These are phyloP conservation scores for Thuidium tamariscinum DNA, from an alignment of 225 moss, liverwort and hornwort species.

Conservation along the genomic window DNA sequence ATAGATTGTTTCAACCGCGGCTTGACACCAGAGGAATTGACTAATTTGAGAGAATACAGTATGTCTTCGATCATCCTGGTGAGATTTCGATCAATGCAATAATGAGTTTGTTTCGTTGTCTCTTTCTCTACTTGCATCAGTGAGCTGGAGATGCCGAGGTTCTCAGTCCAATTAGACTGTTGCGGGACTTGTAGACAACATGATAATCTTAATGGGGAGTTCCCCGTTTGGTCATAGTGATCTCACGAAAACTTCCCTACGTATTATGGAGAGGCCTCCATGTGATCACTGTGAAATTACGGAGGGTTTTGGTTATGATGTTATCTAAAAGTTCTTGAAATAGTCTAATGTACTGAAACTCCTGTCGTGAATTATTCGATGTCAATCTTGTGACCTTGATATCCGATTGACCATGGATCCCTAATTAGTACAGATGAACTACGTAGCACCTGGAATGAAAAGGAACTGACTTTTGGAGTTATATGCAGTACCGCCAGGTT, in stretches of 20 bases:
- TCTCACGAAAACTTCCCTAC: background rate
- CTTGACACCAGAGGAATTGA: constrained; percentile 54
- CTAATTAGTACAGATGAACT: background rate
- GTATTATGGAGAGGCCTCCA: background rate
- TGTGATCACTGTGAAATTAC: background rate
- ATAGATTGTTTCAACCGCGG: constrained; percentile 66
- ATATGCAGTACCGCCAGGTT: constrained; percentile 63
- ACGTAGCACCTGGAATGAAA: background rate
- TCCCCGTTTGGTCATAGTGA: background rate
- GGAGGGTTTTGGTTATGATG: background rate
- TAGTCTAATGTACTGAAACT: background rate
- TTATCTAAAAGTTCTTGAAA: background rate
- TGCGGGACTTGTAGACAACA: background rate
- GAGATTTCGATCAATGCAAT: constrained; percentile 34
- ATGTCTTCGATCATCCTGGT: constrained; percentile 80
- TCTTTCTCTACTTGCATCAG: background rate
- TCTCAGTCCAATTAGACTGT: background rate
- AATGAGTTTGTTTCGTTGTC: background rate
- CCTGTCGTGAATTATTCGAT: background rate
- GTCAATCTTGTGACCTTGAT: background rate
- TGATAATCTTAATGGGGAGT: background rate
- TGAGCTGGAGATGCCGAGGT: background rate
- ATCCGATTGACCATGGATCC: background rate
- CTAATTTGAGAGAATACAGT: constrained; percentile 42
- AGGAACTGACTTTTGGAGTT: background rate